These are phyloP conservation scores for Avena atlantica DNA, from an alignment of 176 grass and related monocot genomes.

Conservation along the genomic window DNA sequence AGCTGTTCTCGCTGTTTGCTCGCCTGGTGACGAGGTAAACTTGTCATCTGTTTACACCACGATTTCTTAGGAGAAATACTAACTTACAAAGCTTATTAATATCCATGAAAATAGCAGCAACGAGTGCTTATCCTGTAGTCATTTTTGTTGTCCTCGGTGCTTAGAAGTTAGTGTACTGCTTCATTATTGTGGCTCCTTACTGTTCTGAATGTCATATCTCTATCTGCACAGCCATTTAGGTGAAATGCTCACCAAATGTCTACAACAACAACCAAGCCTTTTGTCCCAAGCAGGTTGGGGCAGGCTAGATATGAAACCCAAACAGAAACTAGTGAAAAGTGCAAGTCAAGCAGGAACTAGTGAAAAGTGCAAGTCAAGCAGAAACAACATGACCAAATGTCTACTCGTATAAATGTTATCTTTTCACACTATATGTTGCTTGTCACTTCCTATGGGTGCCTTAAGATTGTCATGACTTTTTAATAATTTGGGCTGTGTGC, in stretches of 20 bases:
- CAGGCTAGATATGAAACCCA: too few species aligned
- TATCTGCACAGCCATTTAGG: background rate
- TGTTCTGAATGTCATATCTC: background rate
- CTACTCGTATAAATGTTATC: background rate
- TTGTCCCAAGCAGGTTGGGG: too few species aligned
- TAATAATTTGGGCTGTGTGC: background rate
- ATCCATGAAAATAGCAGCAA: too few species aligned
- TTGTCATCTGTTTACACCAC: background rate
- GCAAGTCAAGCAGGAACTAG: too few species aligned
- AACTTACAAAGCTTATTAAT: background rate
- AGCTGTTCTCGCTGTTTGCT: background rate
- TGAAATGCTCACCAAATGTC: background rate
- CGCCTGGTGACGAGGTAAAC: conserved; percentile 76
- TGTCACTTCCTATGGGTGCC: background rate
- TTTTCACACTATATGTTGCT: background rate
- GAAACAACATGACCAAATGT: background rate
- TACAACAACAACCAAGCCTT: too few species aligned
- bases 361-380: too few species aligned
- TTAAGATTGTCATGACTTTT: background rate
- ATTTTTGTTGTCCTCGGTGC: background rate
- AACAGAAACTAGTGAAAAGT: too few species aligned
- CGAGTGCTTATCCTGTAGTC: background rate
- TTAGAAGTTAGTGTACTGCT: background rate
- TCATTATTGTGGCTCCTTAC: conserved; percentile 10
- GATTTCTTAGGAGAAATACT: background rate